Percentiles rank a stretch among this genome's conserved stretches.
phyloP scores from a whole-genome alignment of 1,139 yeast genomes.

The Taphrina wiesneri region DNA sequence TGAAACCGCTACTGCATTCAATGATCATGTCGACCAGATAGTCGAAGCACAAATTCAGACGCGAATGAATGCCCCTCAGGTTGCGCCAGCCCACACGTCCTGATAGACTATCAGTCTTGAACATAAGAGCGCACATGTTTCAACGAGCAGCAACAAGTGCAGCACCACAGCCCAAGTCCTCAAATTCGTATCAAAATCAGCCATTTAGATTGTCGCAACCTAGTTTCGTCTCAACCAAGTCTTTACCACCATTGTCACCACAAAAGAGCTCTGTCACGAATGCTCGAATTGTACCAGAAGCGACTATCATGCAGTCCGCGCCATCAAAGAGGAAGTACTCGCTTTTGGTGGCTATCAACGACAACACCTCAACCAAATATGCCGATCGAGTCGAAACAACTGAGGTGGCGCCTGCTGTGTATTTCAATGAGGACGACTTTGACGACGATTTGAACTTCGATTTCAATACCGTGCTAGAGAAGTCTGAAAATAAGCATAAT shows the following conservation, averaged over 20 bases:
- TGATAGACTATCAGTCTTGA: neutral
- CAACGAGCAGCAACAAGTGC: constrained; percentile 17
- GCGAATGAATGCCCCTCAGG: constrained; percentile 3
- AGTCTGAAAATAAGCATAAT: constrained; percentile 9
- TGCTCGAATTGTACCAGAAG: neutral
- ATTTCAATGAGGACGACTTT: constrained; percentile 35
- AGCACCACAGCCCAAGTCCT: neutral
- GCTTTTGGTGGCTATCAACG: constrained; percentile 8
- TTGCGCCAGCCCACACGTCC: neutral
- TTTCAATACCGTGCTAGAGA: constrained; percentile 21
- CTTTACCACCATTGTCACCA: neutral
- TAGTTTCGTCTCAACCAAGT: neutral
- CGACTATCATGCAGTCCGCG: neutral
- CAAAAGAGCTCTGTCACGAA: neutral
- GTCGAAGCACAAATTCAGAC: neutral
- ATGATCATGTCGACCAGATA: neutral
- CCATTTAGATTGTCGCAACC: constrained; percentile 6
- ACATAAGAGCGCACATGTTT: constrained; percentile 1
- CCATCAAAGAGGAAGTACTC: neutral
- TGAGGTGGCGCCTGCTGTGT: constrained; percentile 3
- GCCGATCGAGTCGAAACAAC: neutral
- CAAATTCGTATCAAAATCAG: neutral
- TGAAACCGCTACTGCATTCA: no score
- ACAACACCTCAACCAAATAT: neutral
- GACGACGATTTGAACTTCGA: constrained; percentile 35